phyloP scores from a whole-genome alignment of 352 stramenopile species.

The Phytophthora meadii region DNA sequence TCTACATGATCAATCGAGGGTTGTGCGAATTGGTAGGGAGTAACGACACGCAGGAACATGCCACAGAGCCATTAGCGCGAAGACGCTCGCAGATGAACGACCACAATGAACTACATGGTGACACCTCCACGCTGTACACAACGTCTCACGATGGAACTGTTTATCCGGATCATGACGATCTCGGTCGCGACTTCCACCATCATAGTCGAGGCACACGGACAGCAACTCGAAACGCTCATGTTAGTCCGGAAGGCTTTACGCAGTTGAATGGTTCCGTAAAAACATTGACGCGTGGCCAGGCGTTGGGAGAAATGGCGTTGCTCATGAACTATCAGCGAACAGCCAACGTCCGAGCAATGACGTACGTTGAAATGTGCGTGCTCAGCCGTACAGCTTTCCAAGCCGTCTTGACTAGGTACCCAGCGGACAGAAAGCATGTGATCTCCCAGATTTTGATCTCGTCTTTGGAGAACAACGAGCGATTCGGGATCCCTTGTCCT shows the following conservation, averaged over 20 bases:
- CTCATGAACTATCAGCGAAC: constrained; percentile 56
- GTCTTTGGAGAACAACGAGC: constrained; percentile 45
- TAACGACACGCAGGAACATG: constrained; percentile 32
- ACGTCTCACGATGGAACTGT: constrained; percentile 28
- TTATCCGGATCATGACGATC: constrained; percentile 24
- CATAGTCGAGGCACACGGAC: constrained; percentile 3
- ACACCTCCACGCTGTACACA: constrained; percentile 34
- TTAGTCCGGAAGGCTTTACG: constrained; percentile 15
- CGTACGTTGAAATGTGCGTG: constrained; percentile 59
- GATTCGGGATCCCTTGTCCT: constrained; percentile 31
- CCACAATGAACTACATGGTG: constrained; percentile 3
- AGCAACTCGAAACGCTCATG: constrained; percentile 14
- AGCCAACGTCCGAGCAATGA: constrained; percentile 47
- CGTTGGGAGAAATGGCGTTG: constrained; percentile 60
- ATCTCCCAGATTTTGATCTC: constrained; percentile 43
- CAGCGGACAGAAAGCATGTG: constrained; percentile 39
- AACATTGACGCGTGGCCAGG: constrained; percentile 37
- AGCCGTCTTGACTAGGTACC: constrained; percentile 36
- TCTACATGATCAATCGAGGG: constrained; percentile 74
- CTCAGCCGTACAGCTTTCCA: constrained; percentile 45
- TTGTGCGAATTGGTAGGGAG: constrained; percentile 46
- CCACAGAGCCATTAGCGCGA: constrained; percentile 27
- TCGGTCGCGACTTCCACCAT: background rate
- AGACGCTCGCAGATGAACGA: constrained; percentile 18
- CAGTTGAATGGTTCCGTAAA: constrained; percentile 11